phyloP scores from a whole-genome alignment of 768 basidiomycete species.

The Rickenella mellea region DNA sequence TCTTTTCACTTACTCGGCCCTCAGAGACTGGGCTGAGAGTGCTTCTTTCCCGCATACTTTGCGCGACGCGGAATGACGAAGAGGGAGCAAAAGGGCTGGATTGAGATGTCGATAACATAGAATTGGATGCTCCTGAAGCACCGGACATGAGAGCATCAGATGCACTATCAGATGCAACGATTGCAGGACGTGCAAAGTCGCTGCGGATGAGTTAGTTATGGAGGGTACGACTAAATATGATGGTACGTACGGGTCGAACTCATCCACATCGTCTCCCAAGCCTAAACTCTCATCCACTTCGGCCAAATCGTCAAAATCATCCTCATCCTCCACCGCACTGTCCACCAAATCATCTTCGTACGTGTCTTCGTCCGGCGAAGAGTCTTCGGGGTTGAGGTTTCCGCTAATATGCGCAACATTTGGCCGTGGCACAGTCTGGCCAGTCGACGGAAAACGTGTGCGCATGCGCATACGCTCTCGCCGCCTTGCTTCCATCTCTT shows the following conservation, averaged over 20 bases:
- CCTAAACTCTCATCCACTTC: constrained; percentile 38
- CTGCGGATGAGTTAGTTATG: constrained; percentile 23
- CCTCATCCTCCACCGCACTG: constrained; percentile 28
- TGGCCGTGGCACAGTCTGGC: neutral
- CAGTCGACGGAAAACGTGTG: constrained; percentile 24
- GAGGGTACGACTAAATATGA: neutral
- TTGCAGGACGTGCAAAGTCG: constrained; percentile 55
- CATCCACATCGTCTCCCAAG: constrained; percentile 56
- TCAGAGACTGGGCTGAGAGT: constrained; percentile 62
- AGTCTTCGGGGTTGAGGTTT: constrained; percentile 36
- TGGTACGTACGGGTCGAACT: constrained; percentile 66
- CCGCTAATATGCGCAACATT: constrained; percentile 14
- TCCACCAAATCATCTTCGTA: constrained; percentile 35
- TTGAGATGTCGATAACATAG: constrained; percentile 31
- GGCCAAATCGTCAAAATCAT: constrained; percentile 38
- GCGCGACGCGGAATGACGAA: constrained; percentile 35
- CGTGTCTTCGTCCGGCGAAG: constrained; percentile 43
- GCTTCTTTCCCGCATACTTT: constrained; percentile 26
- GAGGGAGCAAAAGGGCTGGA: constrained; percentile 44
- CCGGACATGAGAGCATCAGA: constrained; percentile 58
- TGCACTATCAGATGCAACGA: constrained; percentile 45
- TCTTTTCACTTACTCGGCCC: constrained; percentile 21
- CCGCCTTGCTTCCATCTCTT: constrained; percentile 57
- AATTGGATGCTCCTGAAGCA: constrained; percentile 37
- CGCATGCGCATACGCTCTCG: constrained; percentile 59